Evolutionary conservation across 768 basidiomycete species (phyloP).

Genomic region (Trametes elegans): DNA sequence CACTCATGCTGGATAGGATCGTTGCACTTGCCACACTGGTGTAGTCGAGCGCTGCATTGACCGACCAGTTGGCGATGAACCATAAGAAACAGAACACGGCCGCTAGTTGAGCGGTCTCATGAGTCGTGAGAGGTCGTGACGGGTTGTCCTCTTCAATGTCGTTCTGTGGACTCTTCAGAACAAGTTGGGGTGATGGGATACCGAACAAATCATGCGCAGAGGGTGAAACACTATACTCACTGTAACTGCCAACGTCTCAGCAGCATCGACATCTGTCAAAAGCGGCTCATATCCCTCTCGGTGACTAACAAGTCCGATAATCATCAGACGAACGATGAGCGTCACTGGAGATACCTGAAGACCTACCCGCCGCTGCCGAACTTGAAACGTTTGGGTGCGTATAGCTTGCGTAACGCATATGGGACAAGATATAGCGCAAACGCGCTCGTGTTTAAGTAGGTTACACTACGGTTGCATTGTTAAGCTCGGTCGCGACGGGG

Average conservation of each 20-base stretch:
- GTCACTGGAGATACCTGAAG: not conserved
- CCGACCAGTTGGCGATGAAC: conserved; percentile 92
- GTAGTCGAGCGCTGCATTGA: conserved; percentile 80
- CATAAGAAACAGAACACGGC: conserved; percentile 82
- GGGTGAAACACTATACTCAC: conserved; percentile 18
- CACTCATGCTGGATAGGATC: conserved; percentile 85
- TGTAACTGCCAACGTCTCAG: conserved; percentile 14
- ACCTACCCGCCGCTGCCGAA: conserved; percentile 17
- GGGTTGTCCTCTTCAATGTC: conserved; percentile 4
- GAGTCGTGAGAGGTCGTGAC: conserved; percentile 48
- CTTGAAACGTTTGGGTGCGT: conserved; percentile 15
- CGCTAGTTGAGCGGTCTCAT: conserved; percentile 79
- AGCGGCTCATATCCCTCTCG: conserved; percentile 30
- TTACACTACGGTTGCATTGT: conserved; percentile 49
- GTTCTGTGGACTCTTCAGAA: conserved; percentile 11
- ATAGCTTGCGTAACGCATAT: conserved; percentile 38
- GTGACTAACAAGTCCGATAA: conserved; percentile 12
- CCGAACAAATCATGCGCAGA: too few relatives aligned
- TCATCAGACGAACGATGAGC: not conserved
- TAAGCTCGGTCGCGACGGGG: conserved; percentile 2
- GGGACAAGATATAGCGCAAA: conserved; percentile 83
- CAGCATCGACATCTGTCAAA: conserved; percentile 21
- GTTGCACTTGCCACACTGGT: conserved; percentile 96
- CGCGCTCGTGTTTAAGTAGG: conserved; percentile 90
- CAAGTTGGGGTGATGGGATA: too few relatives aligned